Conservation (phyloP, 805 yeast genomes). For the Zygotorulaspora florentina region DNA sequence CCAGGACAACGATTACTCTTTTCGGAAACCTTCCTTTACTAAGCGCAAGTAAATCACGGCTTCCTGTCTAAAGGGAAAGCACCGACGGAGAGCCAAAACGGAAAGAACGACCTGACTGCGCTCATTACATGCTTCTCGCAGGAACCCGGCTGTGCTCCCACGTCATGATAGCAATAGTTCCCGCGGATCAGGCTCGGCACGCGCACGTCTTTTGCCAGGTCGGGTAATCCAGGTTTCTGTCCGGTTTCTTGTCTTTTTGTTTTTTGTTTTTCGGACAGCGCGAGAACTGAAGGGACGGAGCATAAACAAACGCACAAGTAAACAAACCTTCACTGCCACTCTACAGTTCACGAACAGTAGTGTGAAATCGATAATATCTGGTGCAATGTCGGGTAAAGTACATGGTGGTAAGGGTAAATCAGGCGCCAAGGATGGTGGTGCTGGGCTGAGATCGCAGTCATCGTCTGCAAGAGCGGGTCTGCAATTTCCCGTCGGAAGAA, state of each 20-base stretch:
- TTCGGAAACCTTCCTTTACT: background rate
- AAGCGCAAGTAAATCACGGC: too few relatives aligned
- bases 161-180: too few relatives aligned
- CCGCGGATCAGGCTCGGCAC: too few relatives aligned
- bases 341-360: background rate
- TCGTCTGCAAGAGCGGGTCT: constrained; percentile 93
- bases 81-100: too few relatives aligned
- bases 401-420: constrained; percentile 97
- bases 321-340: background rate
- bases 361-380: background rate
- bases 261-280: background rate
- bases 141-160: too few relatives aligned
- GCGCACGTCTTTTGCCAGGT: background rate
- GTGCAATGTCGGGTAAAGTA: constrained; percentile 84
- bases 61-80: too few relatives aligned
- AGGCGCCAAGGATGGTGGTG: constrained; percentile 65
- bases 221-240: background rate
- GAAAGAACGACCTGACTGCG: too few relatives aligned
- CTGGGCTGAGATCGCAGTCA: constrained; percentile 56
- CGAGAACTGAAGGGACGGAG: background rate
- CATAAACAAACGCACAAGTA: constrained; percentile 8
- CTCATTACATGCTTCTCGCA: too few relatives aligned
- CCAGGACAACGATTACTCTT: too few relatives aligned
- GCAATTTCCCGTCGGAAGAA: constrained; percentile 98
- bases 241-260: too few relatives aligned